phyloP scores from a whole-genome alignment of 1,284 basidiomycete species.

The Ganoderma meredithae region DNA sequence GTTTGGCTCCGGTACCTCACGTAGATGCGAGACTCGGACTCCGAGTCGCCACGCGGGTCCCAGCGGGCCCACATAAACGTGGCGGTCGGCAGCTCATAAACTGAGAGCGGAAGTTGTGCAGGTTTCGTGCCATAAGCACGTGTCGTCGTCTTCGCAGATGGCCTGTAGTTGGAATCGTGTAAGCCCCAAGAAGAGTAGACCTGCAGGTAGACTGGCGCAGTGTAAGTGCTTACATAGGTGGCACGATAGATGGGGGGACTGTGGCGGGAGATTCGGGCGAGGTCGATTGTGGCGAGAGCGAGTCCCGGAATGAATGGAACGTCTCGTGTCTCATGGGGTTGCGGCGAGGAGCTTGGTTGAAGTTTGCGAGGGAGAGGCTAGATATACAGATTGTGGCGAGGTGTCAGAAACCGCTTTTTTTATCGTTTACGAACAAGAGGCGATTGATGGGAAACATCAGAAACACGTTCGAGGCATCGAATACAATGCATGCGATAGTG shows the following conservation, averaged over 20 bases:
- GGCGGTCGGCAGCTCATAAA: slow-evolving; percentile 44
- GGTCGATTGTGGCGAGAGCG: slow-evolving; percentile 18
- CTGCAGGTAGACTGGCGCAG: not conserved
- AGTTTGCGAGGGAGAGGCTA: slow-evolving; percentile 17
- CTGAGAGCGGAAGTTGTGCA: slow-evolving; percentile 34
- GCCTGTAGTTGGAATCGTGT: not conserved
- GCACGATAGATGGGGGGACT: slow-evolving; percentile 9
- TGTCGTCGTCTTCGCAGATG: slow-evolving; percentile 9
- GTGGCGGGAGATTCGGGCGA: slow-evolving; percentile 13
- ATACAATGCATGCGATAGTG: not conserved
- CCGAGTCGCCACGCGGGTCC: slow-evolving; percentile 36
- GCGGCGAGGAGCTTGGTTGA: not conserved
- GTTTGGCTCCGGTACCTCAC: slow-evolving; percentile 34
- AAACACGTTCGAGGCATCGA: not conserved
- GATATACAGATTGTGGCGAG: slow-evolving; percentile 23
- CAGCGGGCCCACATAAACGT: slow-evolving; percentile 49
- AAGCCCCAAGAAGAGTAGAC: not conserved
- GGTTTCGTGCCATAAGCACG: slow-evolving; percentile 18
- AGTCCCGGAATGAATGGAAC: not conserved
- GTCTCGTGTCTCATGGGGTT: not conserved
- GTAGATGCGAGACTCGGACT: slow-evolving; percentile 34
- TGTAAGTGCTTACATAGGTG: slow-evolving; percentile 5
- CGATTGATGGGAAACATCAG: not conserved
- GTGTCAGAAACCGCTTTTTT: slow-evolving; percentile 15
- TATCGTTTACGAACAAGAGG: not conserved